Evolutionary conservation across 495 filamentous ascomycete genomes (phyloP), one percentile per base, ranked within the genome.

Genomic region (Annulohypoxylon maeteangense): DNA sequence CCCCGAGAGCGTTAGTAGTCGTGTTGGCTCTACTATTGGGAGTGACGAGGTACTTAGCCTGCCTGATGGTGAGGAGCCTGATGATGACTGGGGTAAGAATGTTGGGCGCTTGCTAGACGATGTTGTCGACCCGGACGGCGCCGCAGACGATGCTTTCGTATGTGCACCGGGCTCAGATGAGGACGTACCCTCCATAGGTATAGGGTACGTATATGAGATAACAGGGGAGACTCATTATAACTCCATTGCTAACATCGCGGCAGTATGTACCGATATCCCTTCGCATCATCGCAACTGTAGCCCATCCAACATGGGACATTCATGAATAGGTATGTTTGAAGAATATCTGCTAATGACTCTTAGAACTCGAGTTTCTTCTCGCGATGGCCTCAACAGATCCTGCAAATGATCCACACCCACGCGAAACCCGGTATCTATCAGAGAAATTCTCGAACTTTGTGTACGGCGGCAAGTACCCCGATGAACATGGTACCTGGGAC

Each of bases 291-390:
- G 32, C 11, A 34, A 54, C 16, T 20, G 29, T n/a, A 20, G 14
- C 10, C 16, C 27, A 31, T 5, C 2, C 50, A 1, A 7, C 14
- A 1, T 32, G 27, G 31, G 31, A 1, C 12, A 20, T 23, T 16
- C 18, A 22, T 11, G 4, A 7, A 7, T n/a, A n/a, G n/a, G n/a
- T n/a, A n/a, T n/a, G n/a, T n/a, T n/a, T n/a, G n/a, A 18, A 22
- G 18, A 23, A n/a, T 34, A 38, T 3, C 4, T 36, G 50, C 14
- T 70, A 56, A 70, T 29, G 45, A 2, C 7, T 58, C 29, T 5
- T 18, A 70, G 67, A 70, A 16, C 61, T 70, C 7, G 67, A 70
- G 34, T 70, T 70, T 61, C 61, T 70, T 20, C 23, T 70, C 20
- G 67, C 61, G 6, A 20, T 61, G 18, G 12, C 11, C 36, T 12